Percentiles rank a stretch among this genome's conserved stretches.
phyloP scores from a whole-genome alignment of 1,284 basidiomycete genomes.

The Ceratobasidium sp. region DNA sequence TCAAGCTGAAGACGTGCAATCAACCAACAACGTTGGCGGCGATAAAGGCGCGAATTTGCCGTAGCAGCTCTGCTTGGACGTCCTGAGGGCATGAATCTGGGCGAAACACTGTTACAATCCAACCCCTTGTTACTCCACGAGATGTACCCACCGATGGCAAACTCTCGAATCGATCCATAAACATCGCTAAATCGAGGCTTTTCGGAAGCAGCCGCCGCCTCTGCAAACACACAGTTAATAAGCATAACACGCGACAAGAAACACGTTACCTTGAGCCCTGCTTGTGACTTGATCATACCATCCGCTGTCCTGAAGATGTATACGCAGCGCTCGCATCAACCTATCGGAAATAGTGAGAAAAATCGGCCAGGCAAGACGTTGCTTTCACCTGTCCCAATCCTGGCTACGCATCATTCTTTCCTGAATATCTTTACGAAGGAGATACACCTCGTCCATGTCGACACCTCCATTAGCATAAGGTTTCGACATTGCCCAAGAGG shows the following conservation, averaged over 20 bases:
- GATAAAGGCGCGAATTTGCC: slow-evolving; percentile 36
- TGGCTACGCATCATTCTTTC: slow-evolving; percentile 41
- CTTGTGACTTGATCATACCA: slow-evolving; percentile 41
- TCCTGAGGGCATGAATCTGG: slow-evolving; percentile 32
- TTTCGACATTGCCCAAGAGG: slow-evolving; percentile 20
- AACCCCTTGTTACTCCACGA: background rate
- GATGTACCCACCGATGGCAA: slow-evolving; percentile 17
- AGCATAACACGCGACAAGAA: background rate
- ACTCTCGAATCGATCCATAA: slow-evolving; percentile 29
- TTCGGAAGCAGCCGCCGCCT: slow-evolving; percentile 21
- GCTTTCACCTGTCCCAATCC: slow-evolving; percentile 36
- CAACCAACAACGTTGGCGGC: slow-evolving; percentile 24
- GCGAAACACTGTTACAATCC: background rate
- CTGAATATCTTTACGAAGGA: slow-evolving; percentile 31
- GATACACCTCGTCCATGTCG: slow-evolving; percentile 22
- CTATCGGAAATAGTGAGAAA: background rate
- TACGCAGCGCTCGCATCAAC: slow-evolving; percentile 33
- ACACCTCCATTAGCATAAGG: slow-evolving; percentile 1
- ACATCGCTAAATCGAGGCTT: slow-evolving; percentile 37
- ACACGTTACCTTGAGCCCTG: slow-evolving; percentile 28
- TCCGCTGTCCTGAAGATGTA: slow-evolving; percentile 33
- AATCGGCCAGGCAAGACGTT: too few relatives aligned
- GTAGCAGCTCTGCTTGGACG: slow-evolving; percentile 28
- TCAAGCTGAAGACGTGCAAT: background rate
- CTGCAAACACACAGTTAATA: slow-evolving; percentile 7